Conservation (phyloP, 1,284 basidiomycete species). For the Inonotus hispidus region DNA sequence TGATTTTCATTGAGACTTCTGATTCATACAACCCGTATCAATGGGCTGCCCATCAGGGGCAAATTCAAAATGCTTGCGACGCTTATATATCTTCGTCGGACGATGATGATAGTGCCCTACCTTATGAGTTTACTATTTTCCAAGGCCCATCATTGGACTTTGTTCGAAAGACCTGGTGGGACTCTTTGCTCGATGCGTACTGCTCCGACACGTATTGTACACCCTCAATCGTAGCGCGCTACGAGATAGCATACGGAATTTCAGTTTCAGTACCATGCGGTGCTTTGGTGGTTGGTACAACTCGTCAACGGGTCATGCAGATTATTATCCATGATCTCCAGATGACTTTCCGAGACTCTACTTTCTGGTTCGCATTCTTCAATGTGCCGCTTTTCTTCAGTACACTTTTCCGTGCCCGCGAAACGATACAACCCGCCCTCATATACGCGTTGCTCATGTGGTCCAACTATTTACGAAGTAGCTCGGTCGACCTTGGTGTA, state of each 20-base stretch:
- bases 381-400: conserved; percentile 62
- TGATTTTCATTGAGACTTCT: not conserved
- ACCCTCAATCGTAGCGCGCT: not conserved
- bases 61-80: not conserved
- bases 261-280: conserved; percentile 31
- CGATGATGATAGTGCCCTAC: conserved; percentile 23
- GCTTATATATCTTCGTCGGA: conserved; percentile 1
- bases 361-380: conserved; percentile 69
- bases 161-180: conserved; percentile 73
- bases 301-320: conserved; percentile 41
- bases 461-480: conserved; percentile 64
- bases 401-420: conserved; percentile 52
- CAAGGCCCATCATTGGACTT: conserved; percentile 54
- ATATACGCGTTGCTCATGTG: conserved; percentile 61
- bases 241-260: not conserved
- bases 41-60: conserved; percentile 7
- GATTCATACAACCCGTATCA: conserved; percentile 14
- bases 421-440: conserved; percentile 60
- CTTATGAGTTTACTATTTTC: conserved; percentile 28
- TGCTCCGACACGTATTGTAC: conserved; percentile 29
- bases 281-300: conserved; percentile 20
- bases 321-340: conserved; percentile 54
- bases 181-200: conserved; percentile 57
- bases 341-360: conserved; percentile 57
- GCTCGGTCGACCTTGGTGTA: conserved; percentile 45